phyloP scores from a whole-genome alignment of 2,329 filamentous ascomycete species.

The Aspergillus sp. region DNA sequence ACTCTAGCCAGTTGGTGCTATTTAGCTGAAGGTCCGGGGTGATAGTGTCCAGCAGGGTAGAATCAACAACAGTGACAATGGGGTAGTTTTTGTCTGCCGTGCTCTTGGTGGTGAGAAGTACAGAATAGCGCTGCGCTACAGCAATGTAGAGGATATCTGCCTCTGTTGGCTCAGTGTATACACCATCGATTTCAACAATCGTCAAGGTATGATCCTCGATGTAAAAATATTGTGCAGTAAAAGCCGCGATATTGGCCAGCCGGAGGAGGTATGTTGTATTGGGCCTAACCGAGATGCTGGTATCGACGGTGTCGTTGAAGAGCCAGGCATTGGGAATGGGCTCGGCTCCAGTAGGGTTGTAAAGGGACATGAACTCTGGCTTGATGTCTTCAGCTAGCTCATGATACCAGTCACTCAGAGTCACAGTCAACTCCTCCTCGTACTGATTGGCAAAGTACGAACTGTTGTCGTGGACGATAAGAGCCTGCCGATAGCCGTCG shows the following conservation, averaged over 20 bases:
- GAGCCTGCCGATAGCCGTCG: conserved; percentile 67
- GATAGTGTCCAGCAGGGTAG: background rate
- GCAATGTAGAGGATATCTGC: conserved; percentile 67
- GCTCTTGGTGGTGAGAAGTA: conserved; percentile 64
- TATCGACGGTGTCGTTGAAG: conserved; percentile 71
- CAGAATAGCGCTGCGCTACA: conserved; percentile 64
- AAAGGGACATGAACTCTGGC: conserved; percentile 45
- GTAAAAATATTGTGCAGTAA: conserved; percentile 57
- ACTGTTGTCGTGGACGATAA: conserved; percentile 66
- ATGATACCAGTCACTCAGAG: conserved; percentile 75
- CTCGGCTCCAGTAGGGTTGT: conserved; percentile 58
- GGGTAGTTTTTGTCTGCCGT: conserved; percentile 67
- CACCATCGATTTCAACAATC: conserved; percentile 44
- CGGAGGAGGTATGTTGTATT: conserved; percentile 75
- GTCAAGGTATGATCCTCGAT: conserved; percentile 50
- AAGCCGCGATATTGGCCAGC: conserved; percentile 74
- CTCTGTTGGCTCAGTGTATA: conserved; percentile 35
- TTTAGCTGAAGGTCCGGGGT: conserved; percentile 42
- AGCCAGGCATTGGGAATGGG: conserved; percentile 71
- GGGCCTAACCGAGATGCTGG: conserved; percentile 64
- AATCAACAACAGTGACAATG: conserved; percentile 51
- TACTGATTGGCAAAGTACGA: conserved; percentile 61
- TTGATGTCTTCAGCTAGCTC: conserved; percentile 57
- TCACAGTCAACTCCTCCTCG: conserved; percentile 67
- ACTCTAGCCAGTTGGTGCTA: conserved; percentile 54